Percentiles rank a stretch among this genome's conserved stretches.
Evolutionary conservation across 2,329 filamentous ascomycete genomes (phyloP).

Genomic region (Trichophaea hybrida): DNA sequence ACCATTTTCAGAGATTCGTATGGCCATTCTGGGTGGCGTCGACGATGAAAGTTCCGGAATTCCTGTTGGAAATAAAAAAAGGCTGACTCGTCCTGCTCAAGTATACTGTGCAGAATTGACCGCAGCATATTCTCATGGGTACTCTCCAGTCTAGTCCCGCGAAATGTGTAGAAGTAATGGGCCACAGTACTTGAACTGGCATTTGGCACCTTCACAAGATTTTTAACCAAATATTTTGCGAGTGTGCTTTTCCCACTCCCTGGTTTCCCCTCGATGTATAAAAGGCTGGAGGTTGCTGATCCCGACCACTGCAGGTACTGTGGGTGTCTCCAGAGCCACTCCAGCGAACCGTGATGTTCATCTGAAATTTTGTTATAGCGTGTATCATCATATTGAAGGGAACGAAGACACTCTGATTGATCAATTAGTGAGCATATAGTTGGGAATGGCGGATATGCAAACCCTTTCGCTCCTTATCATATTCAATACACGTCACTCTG

Average conservation of each 20-base stretch:
- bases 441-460: neutral
- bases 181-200: neutral
- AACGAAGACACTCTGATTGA: neutral
- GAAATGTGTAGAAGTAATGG: constrained; percentile 1
- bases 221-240: neutral
- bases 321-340: neutral
- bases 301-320: neutral
- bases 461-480: neutral
- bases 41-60: neutral
- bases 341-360: neutral
- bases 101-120: neutral
- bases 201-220: neutral
- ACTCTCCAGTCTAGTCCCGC: neutral
- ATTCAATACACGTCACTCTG: neutral
- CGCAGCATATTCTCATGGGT: constrained; percentile 4
- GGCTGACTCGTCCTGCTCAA: neutral
- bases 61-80: constrained; percentile 1
- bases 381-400: neutral
- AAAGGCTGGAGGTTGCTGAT: neutral
- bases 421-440: neutral
- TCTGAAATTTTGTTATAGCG: neutral
- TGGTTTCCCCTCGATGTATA: neutral
- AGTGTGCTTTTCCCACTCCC: neutral
- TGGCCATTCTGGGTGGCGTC: neutral
- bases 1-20: neutral